phyloP scores from a whole-genome alignment of 495 filamentous ascomycete genomes.

The Aspergillus steynii region DNA sequence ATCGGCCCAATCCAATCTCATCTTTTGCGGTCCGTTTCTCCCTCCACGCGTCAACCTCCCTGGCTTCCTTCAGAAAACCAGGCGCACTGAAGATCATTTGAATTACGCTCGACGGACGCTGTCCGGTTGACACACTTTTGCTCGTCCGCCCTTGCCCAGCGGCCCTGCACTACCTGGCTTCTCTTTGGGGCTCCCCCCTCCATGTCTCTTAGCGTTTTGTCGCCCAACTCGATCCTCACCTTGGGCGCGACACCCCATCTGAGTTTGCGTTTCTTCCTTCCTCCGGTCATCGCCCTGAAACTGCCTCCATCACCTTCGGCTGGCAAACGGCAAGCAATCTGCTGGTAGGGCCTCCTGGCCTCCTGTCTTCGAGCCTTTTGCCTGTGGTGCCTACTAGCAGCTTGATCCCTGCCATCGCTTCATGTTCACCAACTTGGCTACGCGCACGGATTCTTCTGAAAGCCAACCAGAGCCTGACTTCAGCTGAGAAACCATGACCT shows the following conservation, averaged over 20 bases:
- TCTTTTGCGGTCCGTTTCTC: not conserved
- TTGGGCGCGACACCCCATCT: not conserved
- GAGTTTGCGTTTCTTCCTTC: not conserved
- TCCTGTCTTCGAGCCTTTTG: not conserved
- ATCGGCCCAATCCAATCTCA: conserved; percentile 1
- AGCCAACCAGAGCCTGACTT: not conserved
- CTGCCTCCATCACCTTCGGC: not conserved
- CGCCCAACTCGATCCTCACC: not conserved
- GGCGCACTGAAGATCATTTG: not conserved
- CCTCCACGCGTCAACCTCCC: not conserved
- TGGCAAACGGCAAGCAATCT: not conserved
- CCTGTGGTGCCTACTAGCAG: not conserved
- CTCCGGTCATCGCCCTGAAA: not conserved
- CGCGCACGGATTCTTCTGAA: not conserved
- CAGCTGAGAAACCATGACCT: conserved; percentile 48
- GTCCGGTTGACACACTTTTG: not conserved
- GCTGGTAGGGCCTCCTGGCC: not conserved
- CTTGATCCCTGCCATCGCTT: not conserved
- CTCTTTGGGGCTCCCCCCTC: not conserved
- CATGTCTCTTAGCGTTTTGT: not conserved
- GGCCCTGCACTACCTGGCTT: not conserved
- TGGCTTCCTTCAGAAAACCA: not conserved
- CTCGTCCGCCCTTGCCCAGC: not conserved
- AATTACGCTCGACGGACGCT: not conserved
- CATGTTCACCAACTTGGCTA: not conserved